Evolutionary conservation across 164 flowering plant species (phyloP).

Genomic region (Litsea cubeba): DNA sequence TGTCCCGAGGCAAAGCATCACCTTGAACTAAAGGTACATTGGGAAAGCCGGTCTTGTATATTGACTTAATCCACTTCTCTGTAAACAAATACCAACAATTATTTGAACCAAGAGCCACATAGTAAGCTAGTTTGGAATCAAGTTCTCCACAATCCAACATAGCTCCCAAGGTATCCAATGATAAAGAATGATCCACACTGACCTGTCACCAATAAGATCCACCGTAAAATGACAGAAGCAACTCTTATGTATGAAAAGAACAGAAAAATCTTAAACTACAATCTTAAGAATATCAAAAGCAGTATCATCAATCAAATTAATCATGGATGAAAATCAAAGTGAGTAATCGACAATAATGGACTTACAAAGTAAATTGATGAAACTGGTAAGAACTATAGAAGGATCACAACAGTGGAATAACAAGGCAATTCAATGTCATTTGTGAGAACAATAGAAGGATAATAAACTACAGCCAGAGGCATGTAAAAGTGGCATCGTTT

Average conservation of each 20-base stretch:
- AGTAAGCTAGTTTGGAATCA: conserved; percentile 43
- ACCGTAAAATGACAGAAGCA: neutral
- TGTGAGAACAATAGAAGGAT: no score
- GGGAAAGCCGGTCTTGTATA: conserved; percentile 82
- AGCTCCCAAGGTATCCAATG: conserved; percentile 12
- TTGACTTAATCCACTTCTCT: conserved; percentile 74
- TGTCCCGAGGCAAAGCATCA: conserved; percentile 77
- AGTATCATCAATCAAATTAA: neutral
- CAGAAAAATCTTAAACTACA: neutral
- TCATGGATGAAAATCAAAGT: neutral
- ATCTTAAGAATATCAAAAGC: neutral
- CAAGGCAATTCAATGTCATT: no score
- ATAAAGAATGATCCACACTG: conserved; percentile 27
- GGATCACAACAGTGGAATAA: no score
- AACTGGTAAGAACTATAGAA: no score
- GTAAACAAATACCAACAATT: conserved; percentile 91
- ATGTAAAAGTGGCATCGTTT: no score
- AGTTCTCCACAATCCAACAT: conserved; percentile 11
- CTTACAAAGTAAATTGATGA: neutral
- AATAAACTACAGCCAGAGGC: no score
- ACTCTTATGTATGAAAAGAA: neutral
- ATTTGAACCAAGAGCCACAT: conserved; percentile 94
- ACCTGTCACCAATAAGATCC: conserved; percentile 26
- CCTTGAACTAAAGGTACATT: conserved; percentile 65
- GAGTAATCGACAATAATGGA: neutral